Evolutionary conservation across 1,284 basidiomycete genomes (phyloP).

Genomic region (Tylopilus orsonianus): DNA sequence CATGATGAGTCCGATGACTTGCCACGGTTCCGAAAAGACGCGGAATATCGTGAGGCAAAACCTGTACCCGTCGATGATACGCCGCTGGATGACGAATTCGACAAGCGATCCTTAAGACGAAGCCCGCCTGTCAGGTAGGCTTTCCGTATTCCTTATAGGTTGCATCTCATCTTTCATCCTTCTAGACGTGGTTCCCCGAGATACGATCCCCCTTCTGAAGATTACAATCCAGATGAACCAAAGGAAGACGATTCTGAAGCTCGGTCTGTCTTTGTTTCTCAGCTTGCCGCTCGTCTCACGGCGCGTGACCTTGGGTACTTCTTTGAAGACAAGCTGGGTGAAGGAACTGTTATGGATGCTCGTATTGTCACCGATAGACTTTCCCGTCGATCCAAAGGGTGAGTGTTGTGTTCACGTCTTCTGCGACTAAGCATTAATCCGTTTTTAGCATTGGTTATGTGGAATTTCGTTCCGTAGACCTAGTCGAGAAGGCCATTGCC

Average conservation of each 20-base stretch:
- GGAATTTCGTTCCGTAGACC: slow-evolving; percentile 87
- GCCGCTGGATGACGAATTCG: slow-evolving; percentile 35
- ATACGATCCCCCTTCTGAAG: slow-evolving; percentile 65
- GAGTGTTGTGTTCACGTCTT: slow-evolving; percentile 25
- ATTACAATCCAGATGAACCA: slow-evolving; percentile 70
- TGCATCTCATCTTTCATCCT: slow-evolving; percentile 9
- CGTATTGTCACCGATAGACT: slow-evolving; percentile 93
- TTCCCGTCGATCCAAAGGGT: slow-evolving; percentile 96
- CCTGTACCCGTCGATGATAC: slow-evolving; percentile 29
- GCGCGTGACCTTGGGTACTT: slow-evolving; percentile 97
- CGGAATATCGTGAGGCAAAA: slow-evolving; percentile 37
- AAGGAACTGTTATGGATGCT: slow-evolving; percentile 90
- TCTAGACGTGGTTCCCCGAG: slow-evolving; percentile 67
- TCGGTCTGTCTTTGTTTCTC: slow-evolving; percentile 97
- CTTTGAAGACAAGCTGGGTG: slow-evolving; percentile 96
- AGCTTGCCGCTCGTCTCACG: slow-evolving; percentile 93
- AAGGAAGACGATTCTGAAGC: slow-evolving; percentile 91
- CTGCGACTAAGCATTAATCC: slow-evolving; percentile 19
- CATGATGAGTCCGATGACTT: slow-evolving; percentile 62
- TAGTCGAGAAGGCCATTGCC: slow-evolving; percentile 87
- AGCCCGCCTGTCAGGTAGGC: slow-evolving; percentile 45
- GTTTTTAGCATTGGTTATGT: slow-evolving; percentile 85
- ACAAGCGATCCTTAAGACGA: slow-evolving; percentile 30
- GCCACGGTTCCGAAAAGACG: slow-evolving; percentile 41
- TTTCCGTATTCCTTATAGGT: slow-evolving; percentile 18